Conservation (phyloP, 805 yeast genomes). For the Nakazawaea anatomiae region DNA sequence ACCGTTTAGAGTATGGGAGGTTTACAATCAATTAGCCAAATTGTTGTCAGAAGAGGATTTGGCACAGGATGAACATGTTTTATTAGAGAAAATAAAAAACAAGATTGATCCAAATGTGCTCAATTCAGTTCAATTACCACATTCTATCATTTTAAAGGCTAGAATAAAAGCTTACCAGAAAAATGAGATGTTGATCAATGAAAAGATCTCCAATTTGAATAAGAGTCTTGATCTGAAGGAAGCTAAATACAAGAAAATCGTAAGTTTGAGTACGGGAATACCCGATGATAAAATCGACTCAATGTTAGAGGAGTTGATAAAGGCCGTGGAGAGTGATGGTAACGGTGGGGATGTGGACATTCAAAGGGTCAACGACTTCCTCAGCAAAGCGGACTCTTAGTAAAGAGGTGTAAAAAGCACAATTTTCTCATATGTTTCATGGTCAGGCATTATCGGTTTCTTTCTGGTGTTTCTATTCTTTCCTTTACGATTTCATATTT, state of each 20-base stretch:
- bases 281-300: conserved; percentile 75
- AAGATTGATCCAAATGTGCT: neutral
- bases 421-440: neutral
- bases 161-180: conserved; percentile 74
- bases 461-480: neutral
- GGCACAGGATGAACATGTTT: conserved; percentile 18
- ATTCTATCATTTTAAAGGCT: conserved; percentile 55
- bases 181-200: conserved; percentile 40
- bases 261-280: conserved; percentile 85
- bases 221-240: conserved; percentile 52
- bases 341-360: conserved; percentile 49
- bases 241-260: conserved; percentile 79
- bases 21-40: conserved; percentile 47
- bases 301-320: conserved; percentile 76
- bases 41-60: conserved; percentile 15
- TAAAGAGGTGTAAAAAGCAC: neutral
- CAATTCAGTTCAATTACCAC: conserved; percentile 30
- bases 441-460: neutral
- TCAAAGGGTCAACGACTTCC: conserved; percentile 48
- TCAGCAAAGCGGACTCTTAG: conserved; percentile 36
- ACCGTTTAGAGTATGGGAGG: conserved; percentile 69
- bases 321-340: conserved; percentile 86
- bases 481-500: neutral
- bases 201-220: conserved; percentile 46
- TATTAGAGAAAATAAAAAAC: conserved; percentile 15